Evolutionary conservation across 1,284 basidiomycete genomes (phyloP), one percentile per base, ranked within the genome.

Genomic region (Peniophora sp.): DNA sequence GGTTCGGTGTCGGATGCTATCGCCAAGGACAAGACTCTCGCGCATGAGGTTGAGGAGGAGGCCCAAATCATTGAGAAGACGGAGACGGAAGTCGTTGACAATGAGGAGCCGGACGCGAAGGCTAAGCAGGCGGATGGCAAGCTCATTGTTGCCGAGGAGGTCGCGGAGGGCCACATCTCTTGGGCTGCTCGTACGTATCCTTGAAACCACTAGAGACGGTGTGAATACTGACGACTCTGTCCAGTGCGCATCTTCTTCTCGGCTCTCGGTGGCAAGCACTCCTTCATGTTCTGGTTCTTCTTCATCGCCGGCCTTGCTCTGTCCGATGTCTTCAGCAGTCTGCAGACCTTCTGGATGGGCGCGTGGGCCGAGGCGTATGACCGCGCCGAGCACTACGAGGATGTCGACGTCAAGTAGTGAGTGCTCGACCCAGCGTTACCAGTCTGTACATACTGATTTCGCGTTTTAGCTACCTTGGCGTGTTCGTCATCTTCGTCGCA

Each of bases 131-230:
- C 59, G 6, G 64, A 64, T 43, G 76, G 76, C 0, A 78, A 79
- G 56, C 65, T 84, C 2, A 69, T 82, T 32, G 66, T 81, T 12
- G 77, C 72, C 3, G 83, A 85, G 58, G 82, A 85, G 63, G 71
- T 80, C 48, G 71, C 74, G 2, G 67, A 75, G 50, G 83, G 82
- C 2, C 73, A 76, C 49, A 73, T 83, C 3, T 70, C 78, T 47
- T 73, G 74, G 68, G 51, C 60, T 15, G 71, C 75, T 5, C 47
- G 73, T 73, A 54, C 48, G 66, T 62, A 41, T 47, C 39, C 0
- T 18, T 49, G 20, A 59, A 51, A 12, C 48, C 17, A 46, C 24
- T 56, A n/a, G n/a, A n/a, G n/a, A n/a, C n/a, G n/a, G n/a, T n/a
- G n/a, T n/a, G n/a, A n/a, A n/a, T n/a, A n/a, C n/a, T n/a, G n/a